phyloP scores from a whole-genome alignment of 371 early-diverging fungal genomes.

The Chytridium lagenaria region DNA sequence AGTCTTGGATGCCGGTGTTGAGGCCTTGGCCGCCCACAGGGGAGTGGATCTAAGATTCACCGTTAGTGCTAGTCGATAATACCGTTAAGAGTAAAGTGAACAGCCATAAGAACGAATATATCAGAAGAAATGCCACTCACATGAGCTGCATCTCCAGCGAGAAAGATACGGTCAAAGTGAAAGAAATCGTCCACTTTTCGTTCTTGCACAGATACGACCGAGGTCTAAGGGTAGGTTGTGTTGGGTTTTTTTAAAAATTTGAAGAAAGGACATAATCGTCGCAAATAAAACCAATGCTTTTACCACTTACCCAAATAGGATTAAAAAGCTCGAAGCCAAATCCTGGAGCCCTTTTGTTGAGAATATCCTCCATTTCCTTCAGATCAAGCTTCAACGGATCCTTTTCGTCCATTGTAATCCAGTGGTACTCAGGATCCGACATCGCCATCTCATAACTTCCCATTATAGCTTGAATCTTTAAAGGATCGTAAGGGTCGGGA shows the following conservation, averaged over 20 bases:
- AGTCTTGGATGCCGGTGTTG: slow-evolving; percentile 61
- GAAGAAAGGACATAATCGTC: too few relatives aligned
- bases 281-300: too few relatives aligned
- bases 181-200: background rate
- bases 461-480: background rate
- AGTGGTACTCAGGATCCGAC: background rate
- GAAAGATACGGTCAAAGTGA: slow-evolving; percentile 12
- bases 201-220: background rate
- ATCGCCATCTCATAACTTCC: background rate
- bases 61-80: too few relatives aligned
- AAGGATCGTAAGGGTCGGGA: background rate
- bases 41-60: slow-evolving; percentile 1
- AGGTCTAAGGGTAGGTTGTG: background rate
- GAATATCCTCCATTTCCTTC: background rate
- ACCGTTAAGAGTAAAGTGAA: too few relatives aligned
- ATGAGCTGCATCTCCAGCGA: slow-evolving; percentile 28
- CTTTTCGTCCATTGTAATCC: background rate
- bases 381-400: background rate
- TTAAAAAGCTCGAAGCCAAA: background rate
- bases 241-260: too few relatives aligned
- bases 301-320: slow-evolving; percentile 2
- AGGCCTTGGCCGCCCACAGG: slow-evolving; percentile 54
- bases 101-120: background rate
- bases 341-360: background rate
- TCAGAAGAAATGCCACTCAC: background rate